A percentile compares a stretch with the other conserved stretches of the same genome.
phyloP scores from a whole-genome alignment of 345 rosid genomes.

The Eucalyptus sideroxylon region DNA sequence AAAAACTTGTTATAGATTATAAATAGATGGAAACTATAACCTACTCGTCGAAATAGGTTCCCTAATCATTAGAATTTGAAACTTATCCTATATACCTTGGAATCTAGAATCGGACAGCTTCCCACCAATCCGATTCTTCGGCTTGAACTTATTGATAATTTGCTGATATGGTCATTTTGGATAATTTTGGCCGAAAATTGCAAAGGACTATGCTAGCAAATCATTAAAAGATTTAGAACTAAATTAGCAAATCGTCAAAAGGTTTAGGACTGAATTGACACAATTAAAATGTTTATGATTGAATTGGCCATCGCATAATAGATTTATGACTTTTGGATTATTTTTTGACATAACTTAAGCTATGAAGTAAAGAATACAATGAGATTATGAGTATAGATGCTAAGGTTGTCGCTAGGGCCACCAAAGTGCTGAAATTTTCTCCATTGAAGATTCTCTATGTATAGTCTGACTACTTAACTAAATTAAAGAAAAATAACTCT shows the following conservation, averaged over 20 bases:
- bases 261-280: background rate
- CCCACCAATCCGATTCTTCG: no score
- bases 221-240: no score
- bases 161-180: no score
- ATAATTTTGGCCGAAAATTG: background rate
- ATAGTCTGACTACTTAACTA: background rate
- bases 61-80: no score
- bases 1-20: no score
- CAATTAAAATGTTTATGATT: no score
- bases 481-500: background rate
- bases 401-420: background rate
- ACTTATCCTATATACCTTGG: no score
- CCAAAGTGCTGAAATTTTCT: background rate
- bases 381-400: background rate
- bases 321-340: background rate
- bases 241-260: no score
- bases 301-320: background rate
- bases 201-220: background rate
- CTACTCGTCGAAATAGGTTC: no score
- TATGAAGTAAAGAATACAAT: background rate
- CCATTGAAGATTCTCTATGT: background rate
- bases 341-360: background rate
- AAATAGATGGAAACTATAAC: no score
- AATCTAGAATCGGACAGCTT: no score
- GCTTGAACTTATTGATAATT: no score